Evolutionary conservation across 768 basidiomycete species (phyloP), one percentile per base, ranked within the genome.

Genomic region (Rhodocollybia butyracea): DNA sequence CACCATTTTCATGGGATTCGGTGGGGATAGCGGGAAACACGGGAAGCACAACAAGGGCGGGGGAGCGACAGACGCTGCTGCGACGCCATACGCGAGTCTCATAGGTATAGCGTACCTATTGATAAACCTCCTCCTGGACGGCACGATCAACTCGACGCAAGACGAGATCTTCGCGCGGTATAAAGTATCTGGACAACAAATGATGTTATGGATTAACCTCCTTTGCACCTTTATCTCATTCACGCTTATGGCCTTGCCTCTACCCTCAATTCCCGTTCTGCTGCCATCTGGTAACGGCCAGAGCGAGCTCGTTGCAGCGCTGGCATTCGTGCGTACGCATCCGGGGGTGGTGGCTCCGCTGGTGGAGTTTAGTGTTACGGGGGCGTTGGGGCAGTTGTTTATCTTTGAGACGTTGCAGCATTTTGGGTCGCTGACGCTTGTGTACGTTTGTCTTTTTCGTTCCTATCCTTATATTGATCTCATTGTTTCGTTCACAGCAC

Each of bases 191-290:
- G 97, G 97, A 7, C 94, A 97, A 70, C 97, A 99, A 67, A 98
- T 99, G 95, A 98, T 99, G 97, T 87, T 98, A 68, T 96, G 86
- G 85, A 96, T 99, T 71, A 96, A 94, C 67, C 61, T 89, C 26
- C 88, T 95, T 74, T 88, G 89, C 71, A 91, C 94, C 3, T 58
- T 86, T 34, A 68, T 92, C 55, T 86, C 90, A 21, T 75, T 80
- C 1, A 66, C 85, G 11, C 84, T 97, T 26, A 81, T 86, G 26
- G 66, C 88, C 6, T 77, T 92, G 46, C 92, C 87, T 3, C 76
- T 93, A 27, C 93, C 86, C 1, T 80, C 86, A 61, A 91, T 94
- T 53, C 89, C 94, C 17, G 85, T 94, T 38, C 77, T 91, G 43
- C 88, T 91, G 64, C 91, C 90, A 1, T 79, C 83, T 13, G 68